These are phyloP conservation scores for Stylonectria norvegica DNA, from an alignment of 2,329 filamentous ascomycete species.

Conservation along the genomic window DNA sequence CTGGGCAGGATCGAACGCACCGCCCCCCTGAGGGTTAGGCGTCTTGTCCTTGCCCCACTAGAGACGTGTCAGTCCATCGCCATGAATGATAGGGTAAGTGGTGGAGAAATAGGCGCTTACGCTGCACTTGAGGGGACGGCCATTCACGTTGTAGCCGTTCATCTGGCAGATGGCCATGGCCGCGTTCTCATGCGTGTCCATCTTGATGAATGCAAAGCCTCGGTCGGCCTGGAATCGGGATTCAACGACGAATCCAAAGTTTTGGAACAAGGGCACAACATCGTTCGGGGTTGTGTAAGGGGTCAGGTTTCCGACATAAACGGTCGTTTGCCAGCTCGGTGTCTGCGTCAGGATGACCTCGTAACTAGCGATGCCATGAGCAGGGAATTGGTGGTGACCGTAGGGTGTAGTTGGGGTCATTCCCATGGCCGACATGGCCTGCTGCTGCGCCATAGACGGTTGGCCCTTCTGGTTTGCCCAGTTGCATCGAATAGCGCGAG, in stretches of 20 bases:
- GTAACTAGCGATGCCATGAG: slow-evolving; percentile 93
- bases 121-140: slow-evolving; percentile 94
- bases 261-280: slow-evolving; percentile 95
- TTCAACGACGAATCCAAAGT: slow-evolving; percentile 96
- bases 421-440: slow-evolving; percentile 95
- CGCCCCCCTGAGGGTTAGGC: slow-evolving; percentile 61
- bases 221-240: slow-evolving; percentile 97
- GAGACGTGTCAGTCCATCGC: slow-evolving; percentile 20
- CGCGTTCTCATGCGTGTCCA: slow-evolving; percentile 97
- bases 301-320: slow-evolving; percentile 95
- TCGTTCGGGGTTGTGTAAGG: slow-evolving; percentile 97
- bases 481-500: slow-evolving; percentile 97
- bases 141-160: slow-evolving; percentile 97
- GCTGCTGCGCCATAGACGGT: slow-evolving; percentile 95
- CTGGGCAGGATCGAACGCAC: slow-evolving; percentile 72
- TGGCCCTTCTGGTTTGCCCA: slow-evolving; percentile 99
- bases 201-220: slow-evolving; percentile 98
- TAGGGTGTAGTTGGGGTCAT: slow-evolving; percentile 97
- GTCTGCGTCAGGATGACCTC: slow-evolving; percentile 96
- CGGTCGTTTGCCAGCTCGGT: slow-evolving; percentile 96
- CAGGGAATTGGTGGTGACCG: slow-evolving; percentile 96
- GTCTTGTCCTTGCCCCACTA: slow-evolving; percentile 99
- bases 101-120: slow-evolving; percentile 56
- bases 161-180: slow-evolving; percentile 98
- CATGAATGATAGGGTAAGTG: slow-evolving; percentile 3